These are phyloP conservation scores for Microbotryum scabiosae DNA, from an alignment of 1,284 basidiomycete species.

Conservation along the genomic window DNA sequence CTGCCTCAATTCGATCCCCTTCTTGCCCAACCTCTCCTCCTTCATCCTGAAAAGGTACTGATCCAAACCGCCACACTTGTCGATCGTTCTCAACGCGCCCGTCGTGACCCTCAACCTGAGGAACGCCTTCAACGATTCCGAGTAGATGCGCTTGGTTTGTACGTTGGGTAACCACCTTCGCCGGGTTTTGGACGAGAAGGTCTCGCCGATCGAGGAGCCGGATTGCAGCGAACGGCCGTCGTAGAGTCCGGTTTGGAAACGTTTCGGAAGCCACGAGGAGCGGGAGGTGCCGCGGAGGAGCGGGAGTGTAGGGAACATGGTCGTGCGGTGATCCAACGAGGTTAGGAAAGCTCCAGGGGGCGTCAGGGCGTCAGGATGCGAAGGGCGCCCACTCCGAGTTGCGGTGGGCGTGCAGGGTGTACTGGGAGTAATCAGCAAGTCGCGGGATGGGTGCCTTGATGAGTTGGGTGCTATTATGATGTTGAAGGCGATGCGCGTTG, in stretches of 20 bases:
- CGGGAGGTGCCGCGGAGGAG: constrained; percentile 27
- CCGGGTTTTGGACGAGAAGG: constrained; percentile 80
- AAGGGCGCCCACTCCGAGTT: too few relatives aligned
- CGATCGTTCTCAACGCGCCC: constrained; percentile 63
- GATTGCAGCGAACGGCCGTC: constrained; percentile 68
- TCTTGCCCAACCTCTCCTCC: constrained; percentile 57
- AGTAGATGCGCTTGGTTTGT: constrained; percentile 61
- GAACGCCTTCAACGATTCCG: constrained; percentile 52
- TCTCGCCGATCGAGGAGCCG: constrained; percentile 81
- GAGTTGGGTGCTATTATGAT: too few relatives aligned
- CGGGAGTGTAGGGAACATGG: constrained; percentile 5
- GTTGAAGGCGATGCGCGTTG: too few relatives aligned
- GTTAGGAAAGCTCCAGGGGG: neutral
- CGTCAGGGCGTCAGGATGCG: too few relatives aligned
- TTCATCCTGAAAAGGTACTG: constrained; percentile 62
- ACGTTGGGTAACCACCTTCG: constrained; percentile 82
- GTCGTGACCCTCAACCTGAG: constrained; percentile 63
- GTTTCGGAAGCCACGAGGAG: constrained; percentile 19
- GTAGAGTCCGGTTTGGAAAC: constrained; percentile 48
- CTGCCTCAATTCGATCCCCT: constrained; percentile 63
- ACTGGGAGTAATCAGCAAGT: too few relatives aligned
- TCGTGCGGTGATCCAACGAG: constrained; percentile 46
- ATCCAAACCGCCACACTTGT: constrained; percentile 75
- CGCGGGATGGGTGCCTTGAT: too few relatives aligned
- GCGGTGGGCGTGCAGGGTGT: too few relatives aligned